These are phyloP conservation scores for Taphrina sp. DNA, from an alignment of 1,139 yeast genomes.

Conservation along the genomic window DNA sequence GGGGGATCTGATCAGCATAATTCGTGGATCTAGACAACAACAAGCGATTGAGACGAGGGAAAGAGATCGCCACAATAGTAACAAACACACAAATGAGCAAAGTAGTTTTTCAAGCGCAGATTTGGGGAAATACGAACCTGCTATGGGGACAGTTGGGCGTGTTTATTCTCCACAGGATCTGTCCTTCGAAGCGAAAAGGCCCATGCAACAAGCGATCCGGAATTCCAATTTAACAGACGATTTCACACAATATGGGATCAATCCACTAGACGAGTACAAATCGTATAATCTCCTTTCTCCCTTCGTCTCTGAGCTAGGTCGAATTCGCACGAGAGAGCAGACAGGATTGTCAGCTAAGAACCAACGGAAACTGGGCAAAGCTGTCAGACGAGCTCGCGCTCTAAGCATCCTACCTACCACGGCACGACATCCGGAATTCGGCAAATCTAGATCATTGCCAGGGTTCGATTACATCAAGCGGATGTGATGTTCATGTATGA, in stretches of 20 bases:
- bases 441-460: too few species aligned
- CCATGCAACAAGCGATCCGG: constrained; percentile 7
- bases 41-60: too few species aligned
- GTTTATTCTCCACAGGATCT: constrained; percentile 17
- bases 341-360: constrained; percentile 33
- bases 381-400: constrained; percentile 58
- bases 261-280: constrained; percentile 28
- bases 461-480: too few species aligned
- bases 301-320: constrained; percentile 35
- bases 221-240: constrained; percentile 1
- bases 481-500: too few species aligned
- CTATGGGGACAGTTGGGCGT: not conserved
- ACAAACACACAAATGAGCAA: too few species aligned
- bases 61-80: too few species aligned
- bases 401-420: constrained; percentile 62
- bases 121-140: constrained; percentile 10
- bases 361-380: constrained; percentile 24
- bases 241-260: constrained; percentile 5
- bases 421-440: constrained; percentile 26
- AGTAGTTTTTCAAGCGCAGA: constrained; percentile 8
- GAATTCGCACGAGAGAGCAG: constrained; percentile 34
- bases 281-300: constrained; percentile 21
- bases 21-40: too few species aligned
- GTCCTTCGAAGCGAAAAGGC: constrained; percentile 26
- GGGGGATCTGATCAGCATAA: too few species aligned